Evolutionary conservation across 208 protist genomes (phyloP).

Genomic region (Leishmania braziliensis): DNA sequence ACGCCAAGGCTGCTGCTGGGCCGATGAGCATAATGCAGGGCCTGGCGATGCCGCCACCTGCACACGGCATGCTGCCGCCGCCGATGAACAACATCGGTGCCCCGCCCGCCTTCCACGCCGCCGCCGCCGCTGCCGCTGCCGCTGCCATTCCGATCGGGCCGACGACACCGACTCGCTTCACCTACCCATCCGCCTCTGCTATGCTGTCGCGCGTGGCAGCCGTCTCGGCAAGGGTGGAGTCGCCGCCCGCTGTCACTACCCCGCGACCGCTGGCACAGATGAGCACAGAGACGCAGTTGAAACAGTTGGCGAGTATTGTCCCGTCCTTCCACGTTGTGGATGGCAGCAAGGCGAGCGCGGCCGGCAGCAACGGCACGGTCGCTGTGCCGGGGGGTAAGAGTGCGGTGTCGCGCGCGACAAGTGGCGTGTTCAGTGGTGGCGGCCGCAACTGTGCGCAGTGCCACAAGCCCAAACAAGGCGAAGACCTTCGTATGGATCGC

Average conservation of each 20-base stretch:
- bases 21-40: not conserved
- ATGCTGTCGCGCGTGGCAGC: conserved; percentile 13
- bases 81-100: not conserved
- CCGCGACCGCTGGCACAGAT: not conserved
- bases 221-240: too few species aligned
- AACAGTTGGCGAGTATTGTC: conserved; percentile 70
- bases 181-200: conserved; percentile 26
- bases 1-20: conserved; percentile 1
- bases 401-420: conserved; percentile 5
- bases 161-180: conserved; percentile 5
- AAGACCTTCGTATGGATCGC: conserved; percentile 70
- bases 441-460: conserved; percentile 57
- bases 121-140: not conserved
- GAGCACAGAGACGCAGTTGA: conserved; percentile 34
- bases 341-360: conserved; percentile 11
- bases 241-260: not conserved
- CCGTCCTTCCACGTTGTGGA: conserved; percentile 67
- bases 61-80: not conserved
- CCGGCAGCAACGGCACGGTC: conserved; percentile 2
- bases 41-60: not conserved
- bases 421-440: conserved; percentile 1
- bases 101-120: not conserved
- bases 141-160: not conserved
- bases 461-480: conserved; percentile 41
- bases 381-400: not conserved